Percentiles rank a stretch among this genome's conserved stretches.
Evolutionary conservation across 73 alveolate genomes (phyloP).

Genomic region (Breviolum minutum): DNA sequence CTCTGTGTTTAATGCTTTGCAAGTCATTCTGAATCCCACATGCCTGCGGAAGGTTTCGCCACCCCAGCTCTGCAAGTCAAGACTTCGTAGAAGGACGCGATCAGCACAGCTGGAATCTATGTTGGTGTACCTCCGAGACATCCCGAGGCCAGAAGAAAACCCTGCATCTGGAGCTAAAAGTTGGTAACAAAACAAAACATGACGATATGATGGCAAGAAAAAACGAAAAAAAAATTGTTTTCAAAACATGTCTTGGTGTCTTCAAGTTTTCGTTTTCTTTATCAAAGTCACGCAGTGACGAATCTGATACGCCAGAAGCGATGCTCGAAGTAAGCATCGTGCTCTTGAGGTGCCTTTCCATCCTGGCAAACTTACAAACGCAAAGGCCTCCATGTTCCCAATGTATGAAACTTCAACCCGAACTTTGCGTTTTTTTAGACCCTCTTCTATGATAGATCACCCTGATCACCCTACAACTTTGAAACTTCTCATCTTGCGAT

Average conservation of each 20-base stretch:
- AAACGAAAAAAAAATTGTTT: background rate
- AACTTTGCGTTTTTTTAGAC: too few species aligned
- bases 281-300: constrained; percentile 17
- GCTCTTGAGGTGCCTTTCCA: constrained; percentile 62
- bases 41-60: constrained; percentile 50
- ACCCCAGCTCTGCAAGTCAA: constrained; percentile 65
- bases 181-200: too few species aligned
- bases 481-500: too few species aligned
- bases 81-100: constrained; percentile 61
- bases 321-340: constrained; percentile 81
- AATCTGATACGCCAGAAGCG: constrained; percentile 90
- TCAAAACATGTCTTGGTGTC: background rate
- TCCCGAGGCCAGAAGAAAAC: background rate
- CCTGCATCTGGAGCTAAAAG: too few species aligned
- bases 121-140: constrained; percentile 50
- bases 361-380: constrained; percentile 11
- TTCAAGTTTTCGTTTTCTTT: background rate
- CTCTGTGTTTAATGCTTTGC: too few species aligned
- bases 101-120: constrained; percentile 61
- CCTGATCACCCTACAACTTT: background rate
- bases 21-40: too few species aligned
- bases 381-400: background rate
- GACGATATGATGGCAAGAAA: background rate
- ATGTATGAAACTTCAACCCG: too few species aligned
- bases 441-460: too few species aligned